Percentiles rank a stretch among this genome's conserved stretches.
phyloP scores from a whole-genome alignment of 2,329 filamentous ascomycete species.

The Penicillium decumbens region DNA sequence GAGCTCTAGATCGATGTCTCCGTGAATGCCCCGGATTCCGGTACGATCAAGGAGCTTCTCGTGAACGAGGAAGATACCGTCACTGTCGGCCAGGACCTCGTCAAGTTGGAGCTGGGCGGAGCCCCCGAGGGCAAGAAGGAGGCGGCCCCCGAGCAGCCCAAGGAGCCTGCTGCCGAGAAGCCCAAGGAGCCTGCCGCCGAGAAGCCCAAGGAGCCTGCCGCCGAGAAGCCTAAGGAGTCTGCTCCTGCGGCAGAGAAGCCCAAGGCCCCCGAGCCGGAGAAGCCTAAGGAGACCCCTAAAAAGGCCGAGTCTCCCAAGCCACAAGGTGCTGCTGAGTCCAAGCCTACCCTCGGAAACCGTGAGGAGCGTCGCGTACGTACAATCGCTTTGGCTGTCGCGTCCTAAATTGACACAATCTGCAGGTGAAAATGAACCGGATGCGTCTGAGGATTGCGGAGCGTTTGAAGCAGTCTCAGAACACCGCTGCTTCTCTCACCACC shows the following conservation, averaged over 20 bases:
- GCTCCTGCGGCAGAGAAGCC: slow-evolving; percentile 12
- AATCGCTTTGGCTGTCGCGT: not conserved
- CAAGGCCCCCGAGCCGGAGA: slow-evolving; percentile 30
- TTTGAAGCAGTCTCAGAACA: slow-evolving; percentile 98
- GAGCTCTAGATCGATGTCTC: slow-evolving; percentile 78
- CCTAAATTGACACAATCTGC: not conserved
- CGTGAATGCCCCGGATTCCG: slow-evolving; percentile 87
- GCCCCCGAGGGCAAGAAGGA: slow-evolving; percentile 53
- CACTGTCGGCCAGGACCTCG: slow-evolving; percentile 83
- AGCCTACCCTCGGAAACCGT: slow-evolving; percentile 59
- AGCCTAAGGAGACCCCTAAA: slow-evolving; percentile 26
- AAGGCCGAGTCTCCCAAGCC: slow-evolving; percentile 22
- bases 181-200: slow-evolving; percentile 33
- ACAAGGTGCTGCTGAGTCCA: slow-evolving; percentile 12
- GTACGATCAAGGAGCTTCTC: slow-evolving; percentile 85
- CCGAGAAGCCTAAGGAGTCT: slow-evolving; percentile 30
- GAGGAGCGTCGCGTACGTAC: slow-evolving; percentile 78
- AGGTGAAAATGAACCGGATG: slow-evolving; percentile 99
- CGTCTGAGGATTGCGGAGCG: slow-evolving; percentile 94
- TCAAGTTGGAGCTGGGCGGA: slow-evolving; percentile 77
- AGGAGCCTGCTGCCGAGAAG: slow-evolving; percentile 41
- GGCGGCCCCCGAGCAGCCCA: slow-evolving; percentile 54
- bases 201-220: slow-evolving; percentile 27
- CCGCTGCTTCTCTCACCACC: slow-evolving; percentile 90
- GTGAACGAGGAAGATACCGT: slow-evolving; percentile 95